Evolutionary conservation across 1,139 yeast genomes (phyloP).

Genomic region (Candida glucosophila): DNA sequence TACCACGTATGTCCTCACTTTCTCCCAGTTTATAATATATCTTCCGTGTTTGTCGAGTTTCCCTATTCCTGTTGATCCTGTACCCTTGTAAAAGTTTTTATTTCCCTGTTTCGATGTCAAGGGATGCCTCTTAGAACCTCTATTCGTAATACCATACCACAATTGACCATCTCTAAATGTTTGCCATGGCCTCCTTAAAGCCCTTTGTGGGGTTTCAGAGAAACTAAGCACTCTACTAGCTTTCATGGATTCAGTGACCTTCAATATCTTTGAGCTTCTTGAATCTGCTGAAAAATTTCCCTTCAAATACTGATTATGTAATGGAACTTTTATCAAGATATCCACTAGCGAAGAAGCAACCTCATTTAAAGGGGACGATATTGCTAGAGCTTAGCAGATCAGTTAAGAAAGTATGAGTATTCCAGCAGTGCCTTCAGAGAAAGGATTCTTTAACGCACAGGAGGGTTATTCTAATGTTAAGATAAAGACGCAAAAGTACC

Average conservation of each 20-base stretch:
- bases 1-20: constrained; percentile 84
- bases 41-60: constrained; percentile 64
- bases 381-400: too few species aligned
- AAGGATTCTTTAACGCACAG: constrained; percentile 20
- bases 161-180: constrained; percentile 75
- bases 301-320: too few species aligned
- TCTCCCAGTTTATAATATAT: constrained; percentile 72
- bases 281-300: too few species aligned
- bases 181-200: constrained; percentile 82
- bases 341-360: too few species aligned
- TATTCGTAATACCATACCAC: constrained; percentile 69
- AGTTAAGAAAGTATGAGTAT: constrained; percentile 9
- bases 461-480: constrained; percentile 24
- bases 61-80: constrained; percentile 92
- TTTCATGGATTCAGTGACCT: too few species aligned
- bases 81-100: constrained; percentile 90
- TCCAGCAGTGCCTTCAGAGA: constrained; percentile 25
- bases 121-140: constrained; percentile 80
- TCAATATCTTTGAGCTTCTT: too few species aligned
- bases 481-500: constrained; percentile 24
- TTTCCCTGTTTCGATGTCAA: constrained; percentile 91
- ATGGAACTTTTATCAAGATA: too few species aligned
- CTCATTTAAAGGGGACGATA: too few species aligned
- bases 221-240: constrained; percentile 42
- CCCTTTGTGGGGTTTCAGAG: constrained; percentile 42